Conservation (phyloP, 1,139 yeast genomes). For the Suhomyces taliae region DNA sequence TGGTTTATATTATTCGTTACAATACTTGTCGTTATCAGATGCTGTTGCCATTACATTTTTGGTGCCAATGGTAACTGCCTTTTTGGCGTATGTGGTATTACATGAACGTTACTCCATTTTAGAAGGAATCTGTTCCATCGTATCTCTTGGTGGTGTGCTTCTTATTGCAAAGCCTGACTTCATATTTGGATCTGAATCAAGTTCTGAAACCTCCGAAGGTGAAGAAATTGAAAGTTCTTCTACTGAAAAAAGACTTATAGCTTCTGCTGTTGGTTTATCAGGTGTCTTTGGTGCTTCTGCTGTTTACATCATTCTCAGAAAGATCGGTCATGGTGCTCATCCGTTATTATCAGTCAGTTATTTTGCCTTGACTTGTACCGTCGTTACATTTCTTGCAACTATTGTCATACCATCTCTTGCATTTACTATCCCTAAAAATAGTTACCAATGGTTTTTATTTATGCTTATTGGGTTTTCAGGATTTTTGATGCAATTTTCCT, state of each 20-base stretch:
- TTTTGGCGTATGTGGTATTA: slow-evolving; percentile 67
- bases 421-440: slow-evolving; percentile 60
- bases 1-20: slow-evolving; percentile 70
- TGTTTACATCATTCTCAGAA: slow-evolving; percentile 71
- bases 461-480: slow-evolving; percentile 70
- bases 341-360: slow-evolving; percentile 78
- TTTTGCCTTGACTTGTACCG: slow-evolving; percentile 61
- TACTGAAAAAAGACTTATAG: slow-evolving; percentile 47
- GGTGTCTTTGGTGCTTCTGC: slow-evolving; percentile 73
- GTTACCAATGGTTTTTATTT: slow-evolving; percentile 66
- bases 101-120: slow-evolving; percentile 65
- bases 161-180: slow-evolving; percentile 83
- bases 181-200: slow-evolving; percentile 51
- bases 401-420: slow-evolving; percentile 55
- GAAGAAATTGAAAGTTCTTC: slow-evolving; percentile 41
- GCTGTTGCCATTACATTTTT: slow-evolving; percentile 80
- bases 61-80: slow-evolving; percentile 74
- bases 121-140: slow-evolving; percentile 68
- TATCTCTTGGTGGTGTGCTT: slow-evolving; percentile 74
- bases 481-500: slow-evolving; percentile 72
- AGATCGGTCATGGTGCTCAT: slow-evolving; percentile 76
- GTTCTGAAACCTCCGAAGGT: slow-evolving; percentile 27
- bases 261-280: slow-evolving; percentile 62
- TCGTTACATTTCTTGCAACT: slow-evolving; percentile 59
- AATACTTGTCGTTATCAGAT: slow-evolving; percentile 70